These are phyloP conservation scores for Citropsis articulata DNA, from an alignment of 345 rosid genomes.

Conservation along the genomic window DNA sequence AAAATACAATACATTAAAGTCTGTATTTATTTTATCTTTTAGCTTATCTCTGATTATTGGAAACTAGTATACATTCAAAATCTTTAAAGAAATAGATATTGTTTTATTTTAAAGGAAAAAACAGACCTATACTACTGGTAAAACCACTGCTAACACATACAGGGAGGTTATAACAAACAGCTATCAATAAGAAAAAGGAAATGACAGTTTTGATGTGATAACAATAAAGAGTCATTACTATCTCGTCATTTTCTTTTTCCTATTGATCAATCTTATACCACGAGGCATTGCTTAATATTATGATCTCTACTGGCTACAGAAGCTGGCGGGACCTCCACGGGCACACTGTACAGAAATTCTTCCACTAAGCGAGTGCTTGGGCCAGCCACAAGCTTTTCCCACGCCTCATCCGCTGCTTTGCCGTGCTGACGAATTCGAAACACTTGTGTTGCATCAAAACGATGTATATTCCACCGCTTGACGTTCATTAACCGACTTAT, in stretches of 20 bases:
- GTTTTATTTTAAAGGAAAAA: too few relatives aligned
- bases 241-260: too few relatives aligned
- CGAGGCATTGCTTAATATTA: conserved; percentile 32
- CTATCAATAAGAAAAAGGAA: not conserved
- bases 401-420: conserved; percentile 51
- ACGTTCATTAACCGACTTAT: conserved; percentile 44
- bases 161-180: too few relatives aligned
- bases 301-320: conserved; percentile 20
- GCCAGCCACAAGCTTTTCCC: conserved; percentile 58
- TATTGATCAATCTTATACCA: conserved; percentile 25
- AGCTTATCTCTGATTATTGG: too few relatives aligned
- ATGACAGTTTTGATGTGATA: too few relatives aligned
- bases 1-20: too few relatives aligned
- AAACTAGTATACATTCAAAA: too few relatives aligned
- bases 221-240: too few relatives aligned
- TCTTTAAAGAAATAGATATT: too few relatives aligned
- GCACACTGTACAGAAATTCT: conserved; percentile 37
- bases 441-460: conserved; percentile 66
- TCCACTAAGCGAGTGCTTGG: conserved; percentile 58
- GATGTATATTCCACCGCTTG: conserved; percentile 64
- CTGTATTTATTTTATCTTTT: too few relatives aligned
- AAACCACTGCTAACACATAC: too few relatives aligned
- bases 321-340: not conserved
- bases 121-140: too few relatives aligned
- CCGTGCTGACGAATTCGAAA: conserved; percentile 26